Base-by-base conservation (phyloP, 108 stramenopile genomes). In the Fragilaria crotonensis region DNA sequence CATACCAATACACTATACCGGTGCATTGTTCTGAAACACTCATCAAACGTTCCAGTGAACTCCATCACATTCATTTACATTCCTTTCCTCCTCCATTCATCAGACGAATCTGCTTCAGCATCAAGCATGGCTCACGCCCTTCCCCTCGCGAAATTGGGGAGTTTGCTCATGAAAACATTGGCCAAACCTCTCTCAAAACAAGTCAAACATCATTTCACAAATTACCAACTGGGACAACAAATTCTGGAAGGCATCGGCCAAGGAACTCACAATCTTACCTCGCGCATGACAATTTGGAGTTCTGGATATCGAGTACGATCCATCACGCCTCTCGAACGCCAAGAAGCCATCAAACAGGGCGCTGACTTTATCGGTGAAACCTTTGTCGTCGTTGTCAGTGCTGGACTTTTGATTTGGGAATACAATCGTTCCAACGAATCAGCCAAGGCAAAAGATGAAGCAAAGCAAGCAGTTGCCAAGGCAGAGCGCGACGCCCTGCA, bases 241-340 rank as follows among this genome's bases (percentile, higher is more conserved):
- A 20, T 80, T 18, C 72, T 93, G 33, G 66, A 88, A 30, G 66
- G 68, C 47, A 78, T 93, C 30, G 90, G 90, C n/a, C 90, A 89
- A 73, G 59, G 66, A 7, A 68, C 70, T 46, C 87, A 93, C 62
- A 53, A 66, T 19, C 20, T 89, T 3, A 72, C 87, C 3, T 80
- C 83, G 21, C 67, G 85, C 48, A 87, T 93, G 87, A 83, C 85
- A 49, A 93, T 93, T 56, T 89, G 87, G 87, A 79, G 80, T 9
- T 72, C 80, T 25, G 90, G 90, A 23, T 89, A 84, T 64, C 73
- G 67, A 49, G 87, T 93, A 1, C 72, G 83, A 50, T 64, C 56
- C 20, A 89, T 93, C 31, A 77, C 64, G 31, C 67, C 73, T 29
- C 54, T 93, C 31, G 87, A 89, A 55, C 75, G 84, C 23, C 74